These are phyloP conservation scores for Acmispon strigosus DNA, from an alignment of 306 rosid genomes.

Conservation along the genomic window DNA sequence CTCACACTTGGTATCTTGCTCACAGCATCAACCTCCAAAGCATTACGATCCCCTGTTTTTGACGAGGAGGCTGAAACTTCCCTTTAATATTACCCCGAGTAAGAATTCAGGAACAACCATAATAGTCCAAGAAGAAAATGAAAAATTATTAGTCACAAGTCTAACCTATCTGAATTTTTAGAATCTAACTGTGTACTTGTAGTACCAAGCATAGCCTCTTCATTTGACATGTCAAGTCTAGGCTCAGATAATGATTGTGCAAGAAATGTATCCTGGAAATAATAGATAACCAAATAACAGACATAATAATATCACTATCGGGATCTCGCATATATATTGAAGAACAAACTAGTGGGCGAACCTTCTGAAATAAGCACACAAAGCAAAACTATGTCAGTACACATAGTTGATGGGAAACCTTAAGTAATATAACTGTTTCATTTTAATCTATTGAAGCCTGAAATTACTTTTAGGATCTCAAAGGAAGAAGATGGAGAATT, in stretches of 20 bases:
- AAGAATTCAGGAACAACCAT: conserved; percentile 8
- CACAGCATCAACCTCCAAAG: conserved; percentile 37
- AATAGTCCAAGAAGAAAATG: background rate
- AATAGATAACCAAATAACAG: background rate
- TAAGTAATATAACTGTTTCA: background rate
- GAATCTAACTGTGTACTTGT: conserved; percentile 5
- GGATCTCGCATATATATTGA: background rate
- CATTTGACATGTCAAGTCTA: conserved; percentile 12
- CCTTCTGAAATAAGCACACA: background rate
- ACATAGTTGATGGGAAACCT: background rate
- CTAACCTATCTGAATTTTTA: conserved; percentile 50
- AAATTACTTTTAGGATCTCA: background rate
- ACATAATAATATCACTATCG: background rate
- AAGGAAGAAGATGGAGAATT: too few species aligned
- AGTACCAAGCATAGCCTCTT: conserved; percentile 18
- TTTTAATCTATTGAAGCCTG: conserved; percentile 4
- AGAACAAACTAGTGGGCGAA: background rate
- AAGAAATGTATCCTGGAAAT: conserved; percentile 25
- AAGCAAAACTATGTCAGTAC: background rate
- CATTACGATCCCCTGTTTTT: conserved; percentile 28
- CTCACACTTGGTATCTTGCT: conserved; percentile 28
- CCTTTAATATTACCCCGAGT: conserved; percentile 41
- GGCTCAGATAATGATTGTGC: conserved; percentile 13
- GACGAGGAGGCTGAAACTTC: conserved; percentile 45
- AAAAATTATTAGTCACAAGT: conserved; percentile 12